Percentiles rank a stretch among this genome's conserved stretches.
Conservation (phyloP, 306 rosid species). For the Corylus americana region DNA sequence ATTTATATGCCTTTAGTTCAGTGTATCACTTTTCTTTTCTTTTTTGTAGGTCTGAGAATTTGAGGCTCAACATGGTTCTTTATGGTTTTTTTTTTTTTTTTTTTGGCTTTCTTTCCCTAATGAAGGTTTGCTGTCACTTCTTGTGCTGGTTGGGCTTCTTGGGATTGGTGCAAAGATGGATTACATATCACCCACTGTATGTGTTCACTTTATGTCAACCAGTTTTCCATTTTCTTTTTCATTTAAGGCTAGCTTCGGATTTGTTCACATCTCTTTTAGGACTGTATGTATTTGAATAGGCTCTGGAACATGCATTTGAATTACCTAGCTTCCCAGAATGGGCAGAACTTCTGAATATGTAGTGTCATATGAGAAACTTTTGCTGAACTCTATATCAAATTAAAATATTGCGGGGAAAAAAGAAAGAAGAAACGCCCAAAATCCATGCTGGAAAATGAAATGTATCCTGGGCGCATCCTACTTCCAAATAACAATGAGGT, state of each 20-base stretch:
- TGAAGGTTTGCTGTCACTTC: slow-evolving; percentile 64
- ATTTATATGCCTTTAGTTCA: not conserved
- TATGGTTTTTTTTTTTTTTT: not conserved
- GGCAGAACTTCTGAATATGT: not conserved
- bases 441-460: not conserved
- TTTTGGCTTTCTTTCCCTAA: not conserved
- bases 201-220: slow-evolving; percentile 31
- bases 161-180: slow-evolving; percentile 59
- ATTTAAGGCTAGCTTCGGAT: slow-evolving; percentile 7
- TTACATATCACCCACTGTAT: slow-evolving; percentile 67
- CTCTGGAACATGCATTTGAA: not conserved
- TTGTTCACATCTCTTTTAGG: slow-evolving; percentile 10
- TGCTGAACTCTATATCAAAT: not conserved
- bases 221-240: slow-evolving; percentile 5
- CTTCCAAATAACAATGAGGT: too few species aligned
- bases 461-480: not conserved
- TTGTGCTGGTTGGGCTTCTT: slow-evolving; percentile 62
- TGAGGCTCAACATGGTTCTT: slow-evolving; percentile 7
- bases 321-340: not conserved
- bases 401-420: not conserved
- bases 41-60: not conserved
- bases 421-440: not conserved
- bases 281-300: not conserved
- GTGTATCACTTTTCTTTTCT: not conserved
- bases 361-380: not conserved